Percentiles rank a stretch among this genome's conserved stretches.
Conservation (phyloP, 176 grass and related monocot genomes). For the Aegilops longissima region DNA sequence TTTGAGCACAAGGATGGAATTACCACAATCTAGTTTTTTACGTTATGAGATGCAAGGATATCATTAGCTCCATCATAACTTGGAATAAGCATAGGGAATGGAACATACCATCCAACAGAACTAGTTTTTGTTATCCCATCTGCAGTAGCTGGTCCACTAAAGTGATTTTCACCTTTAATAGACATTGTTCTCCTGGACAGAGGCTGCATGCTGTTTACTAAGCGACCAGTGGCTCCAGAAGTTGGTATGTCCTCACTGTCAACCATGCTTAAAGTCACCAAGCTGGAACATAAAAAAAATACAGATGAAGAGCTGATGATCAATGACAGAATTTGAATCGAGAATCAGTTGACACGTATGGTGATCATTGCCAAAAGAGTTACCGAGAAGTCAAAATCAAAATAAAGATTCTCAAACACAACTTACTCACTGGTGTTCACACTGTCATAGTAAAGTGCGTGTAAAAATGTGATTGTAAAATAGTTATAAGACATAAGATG, state of each 20-base stretch:
- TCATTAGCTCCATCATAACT: conserved; percentile 19
- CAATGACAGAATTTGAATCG: conserved; percentile 1
- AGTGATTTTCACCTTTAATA: conserved; percentile 70
- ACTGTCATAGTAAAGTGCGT: conserved; percentile 28
- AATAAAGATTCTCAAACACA: conserved; percentile 15
- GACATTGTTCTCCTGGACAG: conserved; percentile 74
- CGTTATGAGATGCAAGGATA: conserved; percentile 13
- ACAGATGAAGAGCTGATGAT: conserved; percentile 39
- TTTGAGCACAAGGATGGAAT: conserved; percentile 13
- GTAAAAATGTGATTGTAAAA: conserved; percentile 12
- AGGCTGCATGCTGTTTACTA: conserved; percentile 62
- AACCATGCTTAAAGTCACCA: conserved; percentile 52
- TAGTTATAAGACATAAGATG: not conserved
- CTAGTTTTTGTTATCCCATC: conserved; percentile 58
- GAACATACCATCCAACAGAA: conserved; percentile 75
- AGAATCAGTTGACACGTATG: not conserved
- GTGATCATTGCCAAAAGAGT: conserved; percentile 21
- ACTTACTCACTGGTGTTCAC: conserved; percentile 1
- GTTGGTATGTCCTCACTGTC: conserved; percentile 64
- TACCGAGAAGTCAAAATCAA: conserved; percentile 24
- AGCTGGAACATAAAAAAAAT: conserved; percentile 45
- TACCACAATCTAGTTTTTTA: conserved; percentile 1
- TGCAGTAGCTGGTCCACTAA: conserved; percentile 33
- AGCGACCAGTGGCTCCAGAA: conserved; percentile 42
- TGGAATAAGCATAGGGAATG: conserved; percentile 18